Base-by-base conservation (phyloP, 2,329 filamentous ascomycete species). In the Knufia fluminis region DNA sequence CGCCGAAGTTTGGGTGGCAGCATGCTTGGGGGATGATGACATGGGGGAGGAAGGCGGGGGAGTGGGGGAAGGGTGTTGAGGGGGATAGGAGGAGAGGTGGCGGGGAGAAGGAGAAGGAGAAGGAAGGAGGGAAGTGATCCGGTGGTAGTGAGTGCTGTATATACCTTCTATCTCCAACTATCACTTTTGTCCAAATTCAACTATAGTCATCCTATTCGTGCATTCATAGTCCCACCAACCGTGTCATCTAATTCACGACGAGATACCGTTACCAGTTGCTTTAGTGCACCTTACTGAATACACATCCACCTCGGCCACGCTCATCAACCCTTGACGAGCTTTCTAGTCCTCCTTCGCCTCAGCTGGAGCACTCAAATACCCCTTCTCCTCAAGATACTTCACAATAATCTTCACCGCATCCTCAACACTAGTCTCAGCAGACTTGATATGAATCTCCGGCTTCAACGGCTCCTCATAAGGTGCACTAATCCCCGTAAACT, bases 401-500 rank as follows among this genome's bases (percentile, higher is more conserved):
- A 88, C 80, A 64, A 98, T 96, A 70, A 87, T 80, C 60, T 73
- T 78, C 9, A 97, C 91, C 49, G 86, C 89, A 64, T 96, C 87
- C 75, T 94, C 86, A 2, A 97, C 86, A 14, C 80, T 84, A 62
- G 82, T 79, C 74, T 91, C 77, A 62, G 88, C 80, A 40, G 86
- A 94, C 70, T 80, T 78, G 64, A 98, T 86, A 59, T 85, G 83
- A 59, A 98, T 85, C 74, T 98, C 92, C 1, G 92, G 79, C 51
- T 81, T 80, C 66, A 83, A 73, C 3, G 92, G 92, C 54, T 81
- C 86, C 78, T 98, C 92, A 66, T 98, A 98, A 1, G 92, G 92
- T 24, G 91, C 89, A 58, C 84, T 90, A 62, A 97, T 88, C 49
- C 92, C 92, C 1, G 92, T 98, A 66, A 98, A 98, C 60, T 97